These are phyloP conservation scores for Erodium texanum DNA, from an alignment of 441 rosid species.

Conservation along the genomic window DNA sequence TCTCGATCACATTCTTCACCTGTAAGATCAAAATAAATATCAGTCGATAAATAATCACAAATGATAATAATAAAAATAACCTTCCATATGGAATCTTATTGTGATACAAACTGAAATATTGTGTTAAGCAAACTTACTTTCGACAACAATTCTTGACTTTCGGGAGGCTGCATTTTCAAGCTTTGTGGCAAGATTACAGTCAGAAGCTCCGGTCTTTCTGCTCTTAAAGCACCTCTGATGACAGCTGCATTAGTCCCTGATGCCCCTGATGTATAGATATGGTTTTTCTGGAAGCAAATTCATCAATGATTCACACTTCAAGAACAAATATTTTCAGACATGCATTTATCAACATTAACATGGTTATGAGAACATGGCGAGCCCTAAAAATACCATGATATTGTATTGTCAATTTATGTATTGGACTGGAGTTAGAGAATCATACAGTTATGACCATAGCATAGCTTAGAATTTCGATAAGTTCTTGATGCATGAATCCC, in stretches of 20 bases:
- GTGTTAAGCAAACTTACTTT: conserved; percentile 38
- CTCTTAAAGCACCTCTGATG: conserved; percentile 93
- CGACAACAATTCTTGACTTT: conserved; percentile 83
- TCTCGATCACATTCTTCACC: background rate
- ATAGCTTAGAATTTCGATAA: conserved; percentile 90
- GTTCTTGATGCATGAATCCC: conserved; percentile 96
- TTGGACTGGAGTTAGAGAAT: conserved; percentile 15
- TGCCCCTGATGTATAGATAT: conserved; percentile 93
- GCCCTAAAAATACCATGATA: background rate
- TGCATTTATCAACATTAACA: background rate
- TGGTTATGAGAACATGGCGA: background rate
- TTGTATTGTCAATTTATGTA: background rate
- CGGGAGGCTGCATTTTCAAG: conserved; percentile 84
- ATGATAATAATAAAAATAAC: background rate
- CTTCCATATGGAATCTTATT: background rate
- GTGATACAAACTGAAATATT: conserved; percentile 1
- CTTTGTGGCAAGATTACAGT: conserved; percentile 91
- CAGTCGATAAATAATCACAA: background rate
- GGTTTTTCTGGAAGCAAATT: conserved; percentile 65
- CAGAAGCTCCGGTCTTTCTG: conserved; percentile 84
- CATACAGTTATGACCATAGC: conserved; percentile 92
- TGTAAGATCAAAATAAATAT: background rate
- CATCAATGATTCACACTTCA: conserved; percentile 8
- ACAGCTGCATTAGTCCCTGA: conserved; percentile 97
- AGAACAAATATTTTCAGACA: conserved; percentile 15